Conservation (phyloP, 116 monocot species). For the Posidonia oceanica region DNA sequence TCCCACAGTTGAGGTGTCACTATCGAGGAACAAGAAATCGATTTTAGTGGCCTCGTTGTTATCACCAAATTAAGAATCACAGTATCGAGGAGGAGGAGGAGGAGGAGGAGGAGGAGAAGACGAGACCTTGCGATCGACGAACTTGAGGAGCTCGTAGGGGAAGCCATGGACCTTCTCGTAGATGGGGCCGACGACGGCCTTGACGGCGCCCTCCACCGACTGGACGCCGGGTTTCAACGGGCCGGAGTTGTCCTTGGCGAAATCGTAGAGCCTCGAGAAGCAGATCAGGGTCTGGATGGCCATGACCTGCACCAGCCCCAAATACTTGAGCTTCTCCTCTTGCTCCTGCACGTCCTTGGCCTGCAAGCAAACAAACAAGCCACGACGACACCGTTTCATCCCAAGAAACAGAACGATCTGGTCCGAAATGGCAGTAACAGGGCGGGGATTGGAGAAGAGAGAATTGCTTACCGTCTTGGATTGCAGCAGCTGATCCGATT, state of each 20-base stretch:
- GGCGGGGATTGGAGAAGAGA: too few relatives aligned
- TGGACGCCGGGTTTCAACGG: constrained; percentile 64
- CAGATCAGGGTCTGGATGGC: constrained; percentile 48
- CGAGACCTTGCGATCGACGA: constrained; percentile 72
- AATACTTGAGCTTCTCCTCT: constrained; percentile 42
- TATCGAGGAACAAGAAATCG: background rate
- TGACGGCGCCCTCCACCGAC: constrained; percentile 61
- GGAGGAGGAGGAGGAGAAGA: background rate
- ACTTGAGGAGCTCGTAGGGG: constrained; percentile 62
- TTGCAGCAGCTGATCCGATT: background rate
- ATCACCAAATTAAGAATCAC: too few relatives aligned
- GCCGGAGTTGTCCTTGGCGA: constrained; percentile 66
- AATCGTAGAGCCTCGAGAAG: constrained; percentile 46
- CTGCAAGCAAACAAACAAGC: background rate
- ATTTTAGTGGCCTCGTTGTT: background rate
- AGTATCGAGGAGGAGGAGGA: background rate
- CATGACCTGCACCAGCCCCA: constrained; percentile 57
- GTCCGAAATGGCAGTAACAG: too few relatives aligned
- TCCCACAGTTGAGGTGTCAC: background rate
- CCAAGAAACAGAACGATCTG: background rate
- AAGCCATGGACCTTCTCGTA: constrained; percentile 42
- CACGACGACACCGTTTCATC: background rate
- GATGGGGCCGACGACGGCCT: constrained; percentile 60
- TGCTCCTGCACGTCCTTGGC: constrained; percentile 3
- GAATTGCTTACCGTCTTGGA: background rate